Evolutionary conservation across 2,329 filamentous ascomycete species (phyloP).

Genomic region (Botrytis paeoniae): DNA sequence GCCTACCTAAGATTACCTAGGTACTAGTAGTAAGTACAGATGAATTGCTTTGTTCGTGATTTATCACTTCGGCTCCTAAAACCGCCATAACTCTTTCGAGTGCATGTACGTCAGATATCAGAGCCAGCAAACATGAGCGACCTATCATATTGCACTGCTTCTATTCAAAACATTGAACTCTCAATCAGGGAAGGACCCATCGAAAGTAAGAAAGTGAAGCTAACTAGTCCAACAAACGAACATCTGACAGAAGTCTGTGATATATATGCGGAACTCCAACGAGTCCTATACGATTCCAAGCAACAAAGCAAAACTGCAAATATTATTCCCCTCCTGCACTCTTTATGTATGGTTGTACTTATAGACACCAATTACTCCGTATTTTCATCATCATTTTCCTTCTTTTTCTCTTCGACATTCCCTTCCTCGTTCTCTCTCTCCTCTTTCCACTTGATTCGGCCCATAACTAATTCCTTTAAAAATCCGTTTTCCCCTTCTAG

Average conservation of each 20-base stretch:
- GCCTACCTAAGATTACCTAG: not conserved
- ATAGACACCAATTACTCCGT: slow-evolving; percentile 1
- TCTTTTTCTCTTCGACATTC: slow-evolving; percentile 27
- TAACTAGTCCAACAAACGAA: not conserved
- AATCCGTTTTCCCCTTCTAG: slow-evolving; percentile 78
- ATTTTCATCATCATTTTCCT: not conserved
- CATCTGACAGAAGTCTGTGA: not conserved
- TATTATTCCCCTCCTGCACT: not conserved
- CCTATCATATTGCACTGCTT: not conserved
- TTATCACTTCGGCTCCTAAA: not conserved
- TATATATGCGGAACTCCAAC: not conserved
- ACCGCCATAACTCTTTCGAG: not conserved
- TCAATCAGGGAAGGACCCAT: not conserved
- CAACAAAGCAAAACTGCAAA: not conserved
- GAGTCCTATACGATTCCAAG: not conserved
- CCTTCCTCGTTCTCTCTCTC: slow-evolving; percentile 37
- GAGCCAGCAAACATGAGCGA: not conserved
- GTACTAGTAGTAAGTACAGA: not conserved
- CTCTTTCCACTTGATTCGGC: slow-evolving; percentile 45
- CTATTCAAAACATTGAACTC: not conserved
- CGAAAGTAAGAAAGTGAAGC: not conserved
- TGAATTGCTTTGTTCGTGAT: not conserved
- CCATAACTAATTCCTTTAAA: slow-evolving; percentile 74
- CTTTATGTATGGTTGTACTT: not conserved
- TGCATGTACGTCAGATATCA: not conserved